Conservation (phyloP, 352 stramenopile species). For the Aphanomyces cochlioides region DNA sequence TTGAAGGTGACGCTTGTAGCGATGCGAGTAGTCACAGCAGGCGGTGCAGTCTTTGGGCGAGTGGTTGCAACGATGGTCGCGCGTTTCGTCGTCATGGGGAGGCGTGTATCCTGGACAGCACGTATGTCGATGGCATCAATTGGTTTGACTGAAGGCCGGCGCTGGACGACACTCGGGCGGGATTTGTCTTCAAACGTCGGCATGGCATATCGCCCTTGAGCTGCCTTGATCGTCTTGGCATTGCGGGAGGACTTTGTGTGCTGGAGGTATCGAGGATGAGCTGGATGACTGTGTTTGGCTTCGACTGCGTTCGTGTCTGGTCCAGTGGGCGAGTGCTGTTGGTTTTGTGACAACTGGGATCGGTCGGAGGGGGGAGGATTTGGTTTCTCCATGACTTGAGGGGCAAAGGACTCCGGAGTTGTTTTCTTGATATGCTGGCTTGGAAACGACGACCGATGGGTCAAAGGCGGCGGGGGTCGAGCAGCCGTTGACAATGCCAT, state of each 20-base stretch:
- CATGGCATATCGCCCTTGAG: constrained; percentile 16
- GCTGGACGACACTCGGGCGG: constrained; percentile 25
- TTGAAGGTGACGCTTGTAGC: not conserved
- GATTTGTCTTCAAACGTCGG: constrained; percentile 21
- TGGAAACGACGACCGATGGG: constrained; percentile 23
- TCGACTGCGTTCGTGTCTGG: constrained; percentile 16
- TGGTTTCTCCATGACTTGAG: constrained; percentile 28
- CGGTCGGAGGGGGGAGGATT: too few relatives aligned
- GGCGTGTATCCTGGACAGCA: not conserved
- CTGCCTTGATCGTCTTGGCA: constrained; percentile 38
- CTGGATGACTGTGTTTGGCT: constrained; percentile 4
- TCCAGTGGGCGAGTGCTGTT: constrained; percentile 38
- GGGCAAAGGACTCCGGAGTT: constrained; percentile 27
- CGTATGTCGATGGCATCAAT: not conserved
- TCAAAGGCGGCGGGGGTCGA: not conserved
- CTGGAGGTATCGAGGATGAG: constrained; percentile 44
- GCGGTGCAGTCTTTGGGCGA: constrained; percentile 11
- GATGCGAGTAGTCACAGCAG: too few relatives aligned
- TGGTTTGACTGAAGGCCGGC: not conserved
- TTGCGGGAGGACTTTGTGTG: constrained; percentile 56
- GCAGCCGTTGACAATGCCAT: not conserved
- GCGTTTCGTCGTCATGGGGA: not conserved
- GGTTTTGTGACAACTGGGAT: constrained; percentile 31
- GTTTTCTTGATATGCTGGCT: constrained; percentile 29
- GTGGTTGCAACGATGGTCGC: not conserved